Conservation (phyloP, 148 eudicot genomes). For the Persicaria tinctoria region DNA sequence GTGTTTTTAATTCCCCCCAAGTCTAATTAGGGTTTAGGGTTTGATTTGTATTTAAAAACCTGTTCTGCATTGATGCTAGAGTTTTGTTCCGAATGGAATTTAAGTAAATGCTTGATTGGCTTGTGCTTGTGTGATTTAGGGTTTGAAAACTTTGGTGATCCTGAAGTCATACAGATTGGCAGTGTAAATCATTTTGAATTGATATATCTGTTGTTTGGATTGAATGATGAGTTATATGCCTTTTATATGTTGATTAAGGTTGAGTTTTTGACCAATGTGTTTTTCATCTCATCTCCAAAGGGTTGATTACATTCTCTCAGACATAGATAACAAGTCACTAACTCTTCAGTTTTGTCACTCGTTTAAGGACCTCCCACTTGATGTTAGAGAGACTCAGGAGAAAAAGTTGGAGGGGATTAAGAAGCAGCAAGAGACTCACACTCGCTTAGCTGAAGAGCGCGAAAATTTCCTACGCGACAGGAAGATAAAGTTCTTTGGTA, state of each 20-base stretch:
- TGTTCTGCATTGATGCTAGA: too few relatives aligned
- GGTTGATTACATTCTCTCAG: neutral
- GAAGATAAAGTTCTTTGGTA: slow-evolving; percentile 91
- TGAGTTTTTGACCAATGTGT: neutral
- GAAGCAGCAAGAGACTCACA: slow-evolving; percentile 67
- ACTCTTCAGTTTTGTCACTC: neutral
- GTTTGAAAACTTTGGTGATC: too few relatives aligned
- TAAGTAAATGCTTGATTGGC: too few relatives aligned
- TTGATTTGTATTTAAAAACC: neutral
- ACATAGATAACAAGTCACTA: neutral
- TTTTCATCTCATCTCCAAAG: neutral
- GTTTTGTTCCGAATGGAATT: too few relatives aligned
- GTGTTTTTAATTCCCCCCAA: neutral
- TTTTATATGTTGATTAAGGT: neutral
- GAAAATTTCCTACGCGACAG: slow-evolving; percentile 65
- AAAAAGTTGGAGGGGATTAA: slow-evolving; percentile 74
- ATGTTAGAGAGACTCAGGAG: slow-evolving; percentile 69
- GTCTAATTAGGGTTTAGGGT: neutral
- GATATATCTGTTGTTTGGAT: neutral
- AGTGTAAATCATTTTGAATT: neutral
- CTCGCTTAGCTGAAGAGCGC: slow-evolving; percentile 66
- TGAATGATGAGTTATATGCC: neutral
- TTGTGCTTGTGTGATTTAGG: too few relatives aligned
- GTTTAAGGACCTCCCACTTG: slow-evolving; percentile 70
- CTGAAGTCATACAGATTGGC: too few relatives aligned